These are phyloP conservation scores for Pichia deserticola DNA, from an alignment of 805 yeast species.

Conservation along the genomic window DNA sequence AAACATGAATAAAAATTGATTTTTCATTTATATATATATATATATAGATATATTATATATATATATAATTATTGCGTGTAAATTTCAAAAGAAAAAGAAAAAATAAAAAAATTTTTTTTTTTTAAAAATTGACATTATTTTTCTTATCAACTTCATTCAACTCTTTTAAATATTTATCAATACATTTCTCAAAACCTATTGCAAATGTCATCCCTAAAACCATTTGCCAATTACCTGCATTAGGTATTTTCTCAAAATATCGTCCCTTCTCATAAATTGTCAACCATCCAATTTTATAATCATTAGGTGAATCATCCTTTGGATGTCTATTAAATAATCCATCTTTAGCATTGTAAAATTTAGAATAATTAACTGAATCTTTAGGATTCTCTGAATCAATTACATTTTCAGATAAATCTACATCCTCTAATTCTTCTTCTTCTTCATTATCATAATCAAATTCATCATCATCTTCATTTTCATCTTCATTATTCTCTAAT, in stretches of 20 bases:
- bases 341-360: conserved; percentile 43
- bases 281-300: conserved; percentile 56
- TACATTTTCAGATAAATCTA: conserved; percentile 6
- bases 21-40: not conserved
- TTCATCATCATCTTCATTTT: conserved; percentile 13
- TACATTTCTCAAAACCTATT: conserved; percentile 34
- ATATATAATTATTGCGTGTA: too few relatives aligned
- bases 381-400: not conserved
- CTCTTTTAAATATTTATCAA: conserved; percentile 21
- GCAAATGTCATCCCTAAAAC: conserved; percentile 49
- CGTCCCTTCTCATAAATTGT: conserved; percentile 45
- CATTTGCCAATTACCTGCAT: conserved; percentile 49
- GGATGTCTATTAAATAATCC: conserved; percentile 45
- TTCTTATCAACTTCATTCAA: not conserved
- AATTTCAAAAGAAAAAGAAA: too few relatives aligned
- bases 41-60: not conserved
- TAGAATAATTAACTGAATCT: not conserved
- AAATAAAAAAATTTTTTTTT: too few relatives aligned
- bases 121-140: too few relatives aligned
- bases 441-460: conserved; percentile 13
- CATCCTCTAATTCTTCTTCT: conserved; percentile 6
- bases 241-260: conserved; percentile 25
- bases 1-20: too few relatives aligned
- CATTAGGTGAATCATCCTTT: conserved; percentile 54
- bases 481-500: conserved; percentile 1